Conservation (phyloP, 352 stramenopile species). For the Globisporangium acanthophoron region DNA sequence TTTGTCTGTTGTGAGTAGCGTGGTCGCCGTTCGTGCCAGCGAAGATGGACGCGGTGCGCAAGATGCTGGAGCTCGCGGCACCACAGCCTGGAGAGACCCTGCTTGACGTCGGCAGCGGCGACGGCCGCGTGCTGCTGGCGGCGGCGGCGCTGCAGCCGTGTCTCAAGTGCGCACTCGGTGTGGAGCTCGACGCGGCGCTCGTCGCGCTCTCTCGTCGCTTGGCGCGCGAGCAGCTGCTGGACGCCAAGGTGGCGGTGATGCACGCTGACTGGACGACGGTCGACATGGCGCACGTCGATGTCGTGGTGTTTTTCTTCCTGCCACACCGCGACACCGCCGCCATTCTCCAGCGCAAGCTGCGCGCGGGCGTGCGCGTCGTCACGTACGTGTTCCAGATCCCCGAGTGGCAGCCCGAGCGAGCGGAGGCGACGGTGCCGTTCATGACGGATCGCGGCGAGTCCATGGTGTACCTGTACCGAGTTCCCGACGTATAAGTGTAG, state of each 20-base stretch:
- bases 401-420: no score
- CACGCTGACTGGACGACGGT: constrained; percentile 50
- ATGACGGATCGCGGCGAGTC: no score
- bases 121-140: constrained; percentile 51
- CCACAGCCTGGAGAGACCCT: constrained; percentile 40
- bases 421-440: no score
- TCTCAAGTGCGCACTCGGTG: constrained; percentile 25
- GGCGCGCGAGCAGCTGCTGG: constrained; percentile 11
- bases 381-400: constrained; percentile 43
- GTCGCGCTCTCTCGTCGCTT: constrained; percentile 34
- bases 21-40: constrained; percentile 69
- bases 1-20: constrained; percentile 16
- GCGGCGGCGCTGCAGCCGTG: constrained; percentile 19
- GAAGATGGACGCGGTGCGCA: constrained; percentile 45
- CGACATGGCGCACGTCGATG: constrained; percentile 36
- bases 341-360: constrained; percentile 28
- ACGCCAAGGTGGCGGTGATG: constrained; percentile 26
- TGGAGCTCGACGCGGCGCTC: constrained; percentile 55
- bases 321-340: constrained; percentile 40
- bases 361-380: constrained; percentile 36
- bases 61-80: constrained; percentile 38
- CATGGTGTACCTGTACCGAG: constrained; percentile 8
- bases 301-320: constrained; percentile 64
- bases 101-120: constrained; percentile 60
- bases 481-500: background rate